Evolutionary conservation across 139 green algal species (phyloP).

Genomic region (Yamagishiella unicocca): DNA sequence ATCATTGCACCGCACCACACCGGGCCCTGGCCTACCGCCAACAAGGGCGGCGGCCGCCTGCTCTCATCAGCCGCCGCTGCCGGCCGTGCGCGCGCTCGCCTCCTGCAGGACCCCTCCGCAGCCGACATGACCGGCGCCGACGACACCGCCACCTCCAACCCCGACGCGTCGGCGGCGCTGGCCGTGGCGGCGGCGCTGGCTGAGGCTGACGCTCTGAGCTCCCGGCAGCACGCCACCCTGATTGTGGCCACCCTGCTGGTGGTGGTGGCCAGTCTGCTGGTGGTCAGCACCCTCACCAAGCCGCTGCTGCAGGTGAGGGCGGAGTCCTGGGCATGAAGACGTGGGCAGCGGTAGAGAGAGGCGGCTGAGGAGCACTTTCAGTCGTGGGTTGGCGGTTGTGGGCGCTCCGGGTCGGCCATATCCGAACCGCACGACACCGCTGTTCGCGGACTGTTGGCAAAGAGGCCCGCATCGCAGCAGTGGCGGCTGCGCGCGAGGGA

Average conservation of each 20-base stretch:
- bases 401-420: not conserved
- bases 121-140: not conserved
- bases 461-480: not conserved
- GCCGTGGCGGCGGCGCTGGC: not conserved
- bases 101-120: not conserved
- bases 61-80: not conserved
- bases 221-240: slow-evolving; percentile 73
- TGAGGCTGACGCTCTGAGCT: slow-evolving; percentile 29
- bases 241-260: slow-evolving; percentile 81
- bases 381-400: not conserved
- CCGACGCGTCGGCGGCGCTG: not conserved
- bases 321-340: not conserved
- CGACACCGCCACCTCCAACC: no score
- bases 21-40: not conserved
- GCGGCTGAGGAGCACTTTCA: not conserved
- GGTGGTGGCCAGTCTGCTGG: slow-evolving; percentile 76
- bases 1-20: not conserved
- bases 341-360: not conserved
- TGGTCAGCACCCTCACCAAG: slow-evolving; percentile 76
- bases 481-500: not conserved
- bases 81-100: not conserved
- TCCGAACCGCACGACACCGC: no score
- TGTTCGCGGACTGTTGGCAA: no score
- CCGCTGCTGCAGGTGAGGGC: slow-evolving; percentile 76
- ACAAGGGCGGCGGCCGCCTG: not conserved